Evolutionary conservation across 352 stramenopile species (phyloP), one percentile per base, ranked within the genome.

Genomic region (Proteromonas lacertae): DNA sequence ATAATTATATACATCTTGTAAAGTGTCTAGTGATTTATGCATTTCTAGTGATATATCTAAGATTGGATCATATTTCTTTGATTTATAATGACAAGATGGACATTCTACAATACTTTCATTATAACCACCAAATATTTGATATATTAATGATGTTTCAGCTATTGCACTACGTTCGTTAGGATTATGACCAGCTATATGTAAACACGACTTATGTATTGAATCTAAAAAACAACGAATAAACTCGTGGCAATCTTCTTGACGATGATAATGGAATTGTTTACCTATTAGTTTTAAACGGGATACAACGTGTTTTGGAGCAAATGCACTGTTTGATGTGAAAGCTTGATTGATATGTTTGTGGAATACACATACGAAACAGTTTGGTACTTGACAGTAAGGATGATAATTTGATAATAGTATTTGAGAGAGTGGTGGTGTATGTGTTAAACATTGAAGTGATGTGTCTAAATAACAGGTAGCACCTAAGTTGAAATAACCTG

Each of bases 381-480:
- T 14, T 16, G 19, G 26, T 9, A 12, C 14, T 14, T 6, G 6
- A 17, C 8, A 29, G 19, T 2, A 16, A 29, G 19, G 4, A 20
- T n/a, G 33, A 5, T 3, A 21, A 18, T 38, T 19, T 18, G 3
- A 20, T 8, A 29, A 19, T 13, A 38, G 21, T 13, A 38, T 18
- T 38, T 38, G 33, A 18, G 24, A 16, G 2, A 38, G 19, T 18
- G 33, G 21, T 8, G 33, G 18, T 9, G 16, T 29, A n/a, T 38
- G 16, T 14, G 28, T 2, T 8, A 38, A 19, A 38, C 33, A 38
- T 29, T 57, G 50, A 18, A 55, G 29, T 7, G 44, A 47, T 12
- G 47, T 42, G 46, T 66, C 64, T 43, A 66, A 48, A 41, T 61
- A 66, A 53, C 57, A 66, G 6, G 50, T 66, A 43, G 64, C 64